Evolutionary conservation across 495 filamentous ascomycete genomes (phyloP), one percentile per base, ranked within the genome.

Genomic region (Hypoxylon crocopeplum): DNA sequence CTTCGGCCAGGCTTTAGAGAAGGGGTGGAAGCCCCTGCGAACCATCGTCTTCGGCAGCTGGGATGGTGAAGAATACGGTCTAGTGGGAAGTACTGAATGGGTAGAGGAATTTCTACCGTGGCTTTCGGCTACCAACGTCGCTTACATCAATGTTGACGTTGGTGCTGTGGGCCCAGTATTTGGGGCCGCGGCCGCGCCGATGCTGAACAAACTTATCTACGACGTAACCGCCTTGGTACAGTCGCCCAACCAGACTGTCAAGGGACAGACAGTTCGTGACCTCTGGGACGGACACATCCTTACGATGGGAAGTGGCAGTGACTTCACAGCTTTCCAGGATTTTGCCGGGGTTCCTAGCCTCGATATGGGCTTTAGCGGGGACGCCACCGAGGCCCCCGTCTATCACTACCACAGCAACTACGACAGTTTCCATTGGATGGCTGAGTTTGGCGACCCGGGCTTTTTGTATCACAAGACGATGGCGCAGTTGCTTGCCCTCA

Each of bases 351-450:
- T 90, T 30, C 92, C 92, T 5, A 92, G 86, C 37, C 77, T 98
- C 57, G 92, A 97, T 66, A 84, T 98, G 56, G 84, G 87, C 29
- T 98, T 98, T 70, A 68, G 73, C 32, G 82, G 83, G 12, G 73
- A 79, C 30, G 66, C 78, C 16, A 64, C 46, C 5, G 66, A 66
- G 29, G 61, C 51, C 2, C 59, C 76, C 6, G 75, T 84, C 13
- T 96, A 85, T 72, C 93, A 94, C 12, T 92, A 92, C 62, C 89
- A 95, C 73, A 92, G 88, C 71, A 98, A 95, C 78, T 96, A 96
- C 75, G 95, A 98, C 72, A 91, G 85, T 56, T 93, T 85, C 66
- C 82, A 93, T 62, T 97, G 92, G 90, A 93, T 97, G 88, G 72
- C 81, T 15, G 83, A 81, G 24, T 91, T 83, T 69, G 90, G 88